Evolutionary conservation across 495 filamentous ascomycete genomes (phyloP), one percentile per base, ranked within the genome.

Genomic region (Penicillium psychrofluorescens): DNA sequence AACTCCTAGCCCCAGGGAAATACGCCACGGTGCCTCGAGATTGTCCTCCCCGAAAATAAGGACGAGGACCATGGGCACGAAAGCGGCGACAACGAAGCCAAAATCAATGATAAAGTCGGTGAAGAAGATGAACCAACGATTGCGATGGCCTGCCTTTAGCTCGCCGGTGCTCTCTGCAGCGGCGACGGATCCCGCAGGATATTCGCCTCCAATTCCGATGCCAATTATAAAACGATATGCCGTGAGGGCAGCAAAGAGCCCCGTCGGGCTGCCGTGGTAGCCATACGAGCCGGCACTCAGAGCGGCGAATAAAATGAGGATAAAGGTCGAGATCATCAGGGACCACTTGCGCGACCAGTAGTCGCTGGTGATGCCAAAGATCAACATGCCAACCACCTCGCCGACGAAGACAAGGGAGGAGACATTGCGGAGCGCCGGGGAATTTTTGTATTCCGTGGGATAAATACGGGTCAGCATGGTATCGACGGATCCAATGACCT

Each of bases 121-220:
- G 63, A 94, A 95, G 50, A 94, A 72, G 55, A 94, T 88, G 63
- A 95, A 96, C 87, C 87, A 95, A 14, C 81, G 76, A 54, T 95
- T 91, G 11, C 90, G 70, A 15, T 81, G 81, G n/a, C 90, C 90
- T 7, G 59, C 57, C 59, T 86, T 86, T 45, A 95, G 66, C 58
- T 95, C 87, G 13, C 86, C 86, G 0, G 83, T 88, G 28, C 82
- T 84, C 64, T 96, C 90, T 14, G 88, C 86, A 40, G 80, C 84
- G 0, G 84, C 84, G 6, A 95, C 90, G 40, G 80, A 86, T 6
- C 90, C 90, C 8, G 90, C 89, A 9, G 90, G 90, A 58, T 95
- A 95, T 58, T 96, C 90, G 44, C 90, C 86, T 16, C 69, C 75
- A 22, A 80, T 78, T 9, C 70, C 77, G 37, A 77, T 71, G 32